Conservation (phyloP, 371 early-diverging fungal genomes). For the Lichtheimia ornata region DNA sequence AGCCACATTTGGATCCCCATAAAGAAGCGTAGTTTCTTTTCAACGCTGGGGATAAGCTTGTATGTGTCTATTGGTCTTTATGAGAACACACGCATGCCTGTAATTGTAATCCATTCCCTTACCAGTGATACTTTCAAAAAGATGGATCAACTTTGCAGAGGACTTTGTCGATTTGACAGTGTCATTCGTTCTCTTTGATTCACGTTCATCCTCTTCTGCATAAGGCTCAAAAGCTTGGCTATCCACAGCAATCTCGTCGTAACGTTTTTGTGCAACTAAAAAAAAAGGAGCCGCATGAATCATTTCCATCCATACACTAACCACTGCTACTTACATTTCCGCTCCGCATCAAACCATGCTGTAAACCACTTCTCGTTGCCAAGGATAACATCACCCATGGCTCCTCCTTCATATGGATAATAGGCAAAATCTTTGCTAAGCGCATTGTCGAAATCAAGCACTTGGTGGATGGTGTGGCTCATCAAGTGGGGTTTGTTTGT, state of each 20-base stretch:
- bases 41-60: slow-evolving; percentile 30
- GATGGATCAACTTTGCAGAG: slow-evolving; percentile 54
- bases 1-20: slow-evolving; percentile 53
- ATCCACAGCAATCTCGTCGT: slow-evolving; percentile 62
- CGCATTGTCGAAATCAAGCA: slow-evolving; percentile 73
- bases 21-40: slow-evolving; percentile 52
- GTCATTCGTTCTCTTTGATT: not conserved
- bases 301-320: not conserved
- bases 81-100: not conserved
- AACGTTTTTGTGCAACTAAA: slow-evolving; percentile 60
- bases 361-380: slow-evolving; percentile 60
- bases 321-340: slow-evolving; percentile 52
- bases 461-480: slow-evolving; percentile 75
- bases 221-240: slow-evolving; percentile 64
- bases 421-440: slow-evolving; percentile 71
- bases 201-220: slow-evolving; percentile 34
- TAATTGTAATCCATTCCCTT: not conserved
- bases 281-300: not conserved
- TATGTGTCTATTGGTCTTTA: slow-evolving; percentile 42
- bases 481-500: slow-evolving; percentile 61
- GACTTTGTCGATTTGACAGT: slow-evolving; percentile 46
- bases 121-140: slow-evolving; percentile 68
- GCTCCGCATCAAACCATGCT: slow-evolving; percentile 76
- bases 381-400: slow-evolving; percentile 56
- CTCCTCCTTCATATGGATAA: slow-evolving; percentile 38